phyloP scores from a whole-genome alignment of 768 basidiomycete species.

The Pisolithus albus region DNA sequence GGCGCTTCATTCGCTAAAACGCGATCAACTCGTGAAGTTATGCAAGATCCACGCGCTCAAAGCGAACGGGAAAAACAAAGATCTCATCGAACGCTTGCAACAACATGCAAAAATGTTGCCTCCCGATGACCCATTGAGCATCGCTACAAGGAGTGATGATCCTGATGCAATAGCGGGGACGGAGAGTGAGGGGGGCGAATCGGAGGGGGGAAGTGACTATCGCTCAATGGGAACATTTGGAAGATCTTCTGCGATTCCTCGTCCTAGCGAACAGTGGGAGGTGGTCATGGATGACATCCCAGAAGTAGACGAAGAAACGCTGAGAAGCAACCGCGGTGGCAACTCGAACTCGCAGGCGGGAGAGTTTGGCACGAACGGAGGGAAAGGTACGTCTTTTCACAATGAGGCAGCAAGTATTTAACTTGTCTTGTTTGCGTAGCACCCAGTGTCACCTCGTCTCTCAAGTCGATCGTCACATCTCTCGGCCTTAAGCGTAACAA shows the following conservation, averaged over 20 bases:
- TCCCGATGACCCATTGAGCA: constrained; percentile 46
- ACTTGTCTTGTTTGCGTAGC: constrained; percentile 29
- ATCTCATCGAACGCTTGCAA: constrained; percentile 64
- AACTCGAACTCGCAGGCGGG: constrained; percentile 32
- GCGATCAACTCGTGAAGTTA: constrained; percentile 76
- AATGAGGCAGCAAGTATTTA: background rate
- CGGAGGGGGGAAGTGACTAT: constrained; percentile 21
- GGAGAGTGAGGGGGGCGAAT: constrained; percentile 27
- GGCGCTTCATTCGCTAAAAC: constrained; percentile 74
- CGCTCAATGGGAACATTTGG: constrained; percentile 7
- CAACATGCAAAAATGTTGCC: constrained; percentile 61
- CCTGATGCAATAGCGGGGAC: constrained; percentile 23
- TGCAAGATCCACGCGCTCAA: constrained; percentile 81
- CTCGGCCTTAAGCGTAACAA: constrained; percentile 56
- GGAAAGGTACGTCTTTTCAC: constrained; percentile 45
- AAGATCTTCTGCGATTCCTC: constrained; percentile 27
- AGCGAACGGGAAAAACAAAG: constrained; percentile 71
- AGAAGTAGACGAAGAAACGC: constrained; percentile 50
- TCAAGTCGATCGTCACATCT: constrained; percentile 71
- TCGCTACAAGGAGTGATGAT: constrained; percentile 47
- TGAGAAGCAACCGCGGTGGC: constrained; percentile 41
- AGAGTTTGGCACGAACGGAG: constrained; percentile 70
- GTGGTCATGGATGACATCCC: constrained; percentile 79
- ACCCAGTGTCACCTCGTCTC: constrained; percentile 62
- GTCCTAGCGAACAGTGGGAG: constrained; percentile 80